Evolutionary conservation across 2,329 filamentous ascomycete species (phyloP).

Genomic region (Hypoxylon sp.): DNA sequence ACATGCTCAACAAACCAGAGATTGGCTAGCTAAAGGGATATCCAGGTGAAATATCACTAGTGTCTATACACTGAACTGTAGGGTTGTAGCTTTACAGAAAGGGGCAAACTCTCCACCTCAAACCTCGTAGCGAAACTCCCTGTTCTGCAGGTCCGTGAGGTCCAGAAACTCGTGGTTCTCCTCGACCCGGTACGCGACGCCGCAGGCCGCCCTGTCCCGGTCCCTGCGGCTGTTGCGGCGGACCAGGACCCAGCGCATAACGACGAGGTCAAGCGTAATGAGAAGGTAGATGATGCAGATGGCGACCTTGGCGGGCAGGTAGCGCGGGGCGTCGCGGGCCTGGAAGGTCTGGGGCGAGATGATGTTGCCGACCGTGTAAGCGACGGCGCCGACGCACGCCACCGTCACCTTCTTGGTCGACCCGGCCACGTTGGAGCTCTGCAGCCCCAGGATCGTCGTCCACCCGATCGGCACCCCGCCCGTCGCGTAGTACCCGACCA

Average conservation of each 20-base stretch:
- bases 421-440: slow-evolving; percentile 48
- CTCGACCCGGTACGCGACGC: slow-evolving; percentile 38
- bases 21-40: too few relatives aligned
- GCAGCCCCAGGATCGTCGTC: slow-evolving; percentile 49
- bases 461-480: slow-evolving; percentile 50
- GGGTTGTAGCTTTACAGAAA: too few relatives aligned
- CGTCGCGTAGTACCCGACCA: slow-evolving; percentile 50
- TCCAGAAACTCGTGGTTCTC: slow-evolving; percentile 47
- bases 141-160: slow-evolving; percentile 41
- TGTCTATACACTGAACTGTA: too few relatives aligned
- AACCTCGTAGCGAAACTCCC: slow-evolving; percentile 39
- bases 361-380: slow-evolving; percentile 52
- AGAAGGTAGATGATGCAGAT: slow-evolving; percentile 40
- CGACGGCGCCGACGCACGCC: slow-evolving; percentile 46
- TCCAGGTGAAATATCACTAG: too few relatives aligned
- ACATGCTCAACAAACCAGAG: too few relatives aligned
- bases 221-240: slow-evolving; percentile 44
- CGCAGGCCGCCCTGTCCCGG: slow-evolving; percentile 37
- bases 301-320: slow-evolving; percentile 36
- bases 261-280: slow-evolving; percentile 42
- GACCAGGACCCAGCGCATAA: slow-evolving; percentile 44
- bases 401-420: slow-evolving; percentile 50
- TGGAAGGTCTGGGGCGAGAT: slow-evolving; percentile 54
- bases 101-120: too few relatives aligned
- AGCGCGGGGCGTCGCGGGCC: slow-evolving; percentile 43